Conservation (phyloP, 2,329 filamentous ascomycete species). For the Teratosphaeria gauchensis region DNA sequence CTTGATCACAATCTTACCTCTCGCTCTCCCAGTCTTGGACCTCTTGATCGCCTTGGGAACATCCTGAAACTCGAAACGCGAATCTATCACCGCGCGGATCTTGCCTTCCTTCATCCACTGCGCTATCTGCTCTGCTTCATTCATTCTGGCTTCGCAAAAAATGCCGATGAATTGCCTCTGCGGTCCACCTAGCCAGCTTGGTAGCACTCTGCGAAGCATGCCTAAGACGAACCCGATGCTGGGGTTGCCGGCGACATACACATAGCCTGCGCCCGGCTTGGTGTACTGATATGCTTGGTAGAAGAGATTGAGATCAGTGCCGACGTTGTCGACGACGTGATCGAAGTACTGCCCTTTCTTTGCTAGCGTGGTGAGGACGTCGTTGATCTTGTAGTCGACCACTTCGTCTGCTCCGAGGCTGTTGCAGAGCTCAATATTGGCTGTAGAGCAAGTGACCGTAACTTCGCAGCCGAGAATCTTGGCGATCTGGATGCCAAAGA, state of each 20-base stretch:
- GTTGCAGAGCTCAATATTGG: slow-evolving; percentile 48
- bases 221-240: slow-evolving; percentile 12
- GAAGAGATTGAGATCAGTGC: slow-evolving; percentile 42
- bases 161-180: slow-evolving; percentile 34
- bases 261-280: slow-evolving; percentile 39
- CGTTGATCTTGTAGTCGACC: slow-evolving; percentile 47
- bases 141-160: slow-evolving; percentile 28
- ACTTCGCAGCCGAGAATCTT: slow-evolving; percentile 52
- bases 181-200: slow-evolving; percentile 42
- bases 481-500: slow-evolving; percentile 54
- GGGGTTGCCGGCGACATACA: slow-evolving; percentile 13
- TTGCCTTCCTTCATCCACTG: slow-evolving; percentile 49
- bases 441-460: slow-evolving; percentile 48
- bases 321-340: slow-evolving; percentile 51
- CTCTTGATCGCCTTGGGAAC: slow-evolving; percentile 48
- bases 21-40: slow-evolving; percentile 46
- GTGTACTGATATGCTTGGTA: slow-evolving; percentile 44
- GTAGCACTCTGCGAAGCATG: slow-evolving; percentile 29
- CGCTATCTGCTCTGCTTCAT: slow-evolving; percentile 42
- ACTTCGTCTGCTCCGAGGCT: slow-evolving; percentile 54
- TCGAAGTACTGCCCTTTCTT: slow-evolving; percentile 41
- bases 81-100: slow-evolving; percentile 47
- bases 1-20: slow-evolving; percentile 49
- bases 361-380: slow-evolving; percentile 41
- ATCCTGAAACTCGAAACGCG: slow-evolving; percentile 47